Evolutionary conservation across 805 yeast species (phyloP).

Genomic region (Candida multigemmis): DNA sequence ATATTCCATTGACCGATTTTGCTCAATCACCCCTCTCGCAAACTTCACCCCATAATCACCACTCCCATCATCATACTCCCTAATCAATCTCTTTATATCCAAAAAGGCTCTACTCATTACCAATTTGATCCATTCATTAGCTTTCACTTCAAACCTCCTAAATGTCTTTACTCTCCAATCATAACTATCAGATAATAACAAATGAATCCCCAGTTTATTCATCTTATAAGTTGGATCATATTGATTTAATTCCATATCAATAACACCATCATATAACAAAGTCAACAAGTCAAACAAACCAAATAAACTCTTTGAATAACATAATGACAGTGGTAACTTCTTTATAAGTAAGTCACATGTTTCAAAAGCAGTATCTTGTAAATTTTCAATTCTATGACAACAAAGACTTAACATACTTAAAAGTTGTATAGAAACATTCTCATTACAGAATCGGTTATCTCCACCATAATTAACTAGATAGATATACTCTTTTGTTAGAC

Average conservation of each 20-base stretch:
- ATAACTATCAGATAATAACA: constrained; percentile 66
- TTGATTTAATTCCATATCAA: constrained; percentile 76
- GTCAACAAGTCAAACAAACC: constrained; percentile 75
- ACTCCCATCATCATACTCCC: no score
- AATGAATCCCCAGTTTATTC: constrained; percentile 33
- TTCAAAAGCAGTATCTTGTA: constrained; percentile 74
- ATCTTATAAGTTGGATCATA: constrained; percentile 73
- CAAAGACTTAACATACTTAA: constrained; percentile 59
- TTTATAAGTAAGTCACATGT: constrained; percentile 63
- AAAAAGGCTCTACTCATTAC: constrained; percentile 52
- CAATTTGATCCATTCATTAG: constrained; percentile 58
- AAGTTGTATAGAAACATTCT: constrained; percentile 54
- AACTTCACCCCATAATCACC: no score
- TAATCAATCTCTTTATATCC: constrained; percentile 73
- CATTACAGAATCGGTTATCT: constrained; percentile 45
- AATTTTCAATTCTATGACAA: constrained; percentile 65
- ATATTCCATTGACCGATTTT: no score
- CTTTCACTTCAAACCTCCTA: constrained; percentile 44
- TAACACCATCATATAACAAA: constrained; percentile 66
- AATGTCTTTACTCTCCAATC: constrained; percentile 68
- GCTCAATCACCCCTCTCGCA: no score
- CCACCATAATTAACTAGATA: constrained; percentile 43
- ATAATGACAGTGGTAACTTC: constrained; percentile 67
- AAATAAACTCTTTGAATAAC: constrained; percentile 65
- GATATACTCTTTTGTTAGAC: constrained; percentile 50